Conservation (phyloP, 805 yeast species). For the Metschnikowia bowlesiae region DNA sequence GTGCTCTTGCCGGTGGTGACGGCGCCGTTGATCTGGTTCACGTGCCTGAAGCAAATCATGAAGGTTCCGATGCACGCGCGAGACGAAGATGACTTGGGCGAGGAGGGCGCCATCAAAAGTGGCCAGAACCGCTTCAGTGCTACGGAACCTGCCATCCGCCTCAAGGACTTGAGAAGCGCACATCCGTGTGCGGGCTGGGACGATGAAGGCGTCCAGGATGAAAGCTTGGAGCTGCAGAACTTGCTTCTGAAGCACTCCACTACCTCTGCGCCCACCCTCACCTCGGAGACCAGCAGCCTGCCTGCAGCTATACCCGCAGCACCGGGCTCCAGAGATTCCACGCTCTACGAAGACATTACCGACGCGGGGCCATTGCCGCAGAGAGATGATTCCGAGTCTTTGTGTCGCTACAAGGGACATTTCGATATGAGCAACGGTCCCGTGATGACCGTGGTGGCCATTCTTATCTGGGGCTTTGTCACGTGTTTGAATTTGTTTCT, state of each 20-base stretch:
- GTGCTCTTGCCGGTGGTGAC: constrained; percentile 80
- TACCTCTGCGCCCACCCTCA: constrained; percentile 1
- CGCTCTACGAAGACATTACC: background rate
- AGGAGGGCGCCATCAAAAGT: constrained; percentile 2
- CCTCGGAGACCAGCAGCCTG: background rate
- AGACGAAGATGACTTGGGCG: constrained; percentile 22
- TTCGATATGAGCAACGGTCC: constrained; percentile 71
- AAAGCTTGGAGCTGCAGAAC: constrained; percentile 13
- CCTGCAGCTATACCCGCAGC: background rate
- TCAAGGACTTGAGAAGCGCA: constrained; percentile 35
- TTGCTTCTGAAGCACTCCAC: constrained; percentile 11
- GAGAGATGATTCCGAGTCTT: constrained; percentile 19
- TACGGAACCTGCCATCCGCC: constrained; percentile 38
- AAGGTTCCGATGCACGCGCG: constrained; percentile 40
- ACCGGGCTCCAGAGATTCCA: background rate
- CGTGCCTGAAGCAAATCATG: constrained; percentile 66
- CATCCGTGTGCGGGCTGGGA: constrained; percentile 44
- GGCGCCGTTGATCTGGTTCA: constrained; percentile 82
- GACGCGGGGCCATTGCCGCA: background rate
- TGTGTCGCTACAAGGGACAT: constrained; percentile 29
- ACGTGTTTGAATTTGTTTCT: constrained; percentile 69
- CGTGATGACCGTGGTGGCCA: constrained; percentile 48
- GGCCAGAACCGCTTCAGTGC: constrained; percentile 22
- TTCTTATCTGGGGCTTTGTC: constrained; percentile 65
- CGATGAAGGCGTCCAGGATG: constrained; percentile 29